Evolutionary conservation across 495 filamentous ascomycete species (phyloP), one percentile per base, ranked within the genome.

Genomic region (Endocarpon pusillum): DNA sequence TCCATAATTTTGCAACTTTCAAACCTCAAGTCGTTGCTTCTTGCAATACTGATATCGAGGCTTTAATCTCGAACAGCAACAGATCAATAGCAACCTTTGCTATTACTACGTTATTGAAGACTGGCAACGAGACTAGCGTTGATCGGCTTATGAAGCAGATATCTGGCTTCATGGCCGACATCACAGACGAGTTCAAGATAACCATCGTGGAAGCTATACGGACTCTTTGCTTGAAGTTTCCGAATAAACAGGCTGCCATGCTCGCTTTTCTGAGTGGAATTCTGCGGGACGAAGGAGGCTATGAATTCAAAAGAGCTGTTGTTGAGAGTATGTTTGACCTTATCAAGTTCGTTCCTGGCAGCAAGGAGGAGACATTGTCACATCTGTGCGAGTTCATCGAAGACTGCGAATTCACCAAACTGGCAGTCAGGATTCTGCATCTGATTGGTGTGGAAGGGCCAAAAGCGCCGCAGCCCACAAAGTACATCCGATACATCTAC

Each of bases 271-370:
- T 99, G 34, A 93, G 87, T 48, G 81, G 85, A 17, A 91, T 96
- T 26, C 59, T 99, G 33, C 72, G 89, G 11, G 89, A 99, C 47
- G 89, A 99, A 52, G 89, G 89, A 43, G 91, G 89, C 30, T 99
- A 94, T 51, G 91, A 96, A 34, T 96, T 96, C 58, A 99, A 99
- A 69, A 81, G 81, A 28, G 77, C 78, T 30, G 89, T 99, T 16
- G 87, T 99, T 29, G 91, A 96, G 62, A 93, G 85, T 71, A 94
- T 96, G 78, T 96, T 96, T 45, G 89, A 99, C 52, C 64, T 99
- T 27, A 99, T 99, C 57, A 94, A 94, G 49, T 99, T 96, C 51
- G 89, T 96, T 3, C 89, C 91, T 3, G 89, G 94, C 25, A 91
- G 83, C 44, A 92, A 91, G 59, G 89, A 96, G 61, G 91, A 99